These are phyloP conservation scores for Aspergillus cejpii DNA, from an alignment of 2,329 filamentous ascomycete genomes.

Conservation along the genomic window DNA sequence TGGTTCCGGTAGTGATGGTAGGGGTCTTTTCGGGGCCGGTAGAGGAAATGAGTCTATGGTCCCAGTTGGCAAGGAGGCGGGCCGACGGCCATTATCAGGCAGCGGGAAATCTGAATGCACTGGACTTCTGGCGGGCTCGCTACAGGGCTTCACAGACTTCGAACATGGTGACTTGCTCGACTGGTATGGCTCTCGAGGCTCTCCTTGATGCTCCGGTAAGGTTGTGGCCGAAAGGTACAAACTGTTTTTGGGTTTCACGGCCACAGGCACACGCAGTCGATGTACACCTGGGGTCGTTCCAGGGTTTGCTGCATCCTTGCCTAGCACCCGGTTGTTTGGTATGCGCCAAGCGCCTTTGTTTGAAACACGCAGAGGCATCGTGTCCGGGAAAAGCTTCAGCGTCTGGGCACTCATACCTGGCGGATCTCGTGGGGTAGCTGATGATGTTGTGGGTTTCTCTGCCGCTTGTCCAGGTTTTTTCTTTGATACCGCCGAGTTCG, in stretches of 20 bases:
- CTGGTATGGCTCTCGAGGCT: not conserved
- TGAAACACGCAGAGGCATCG: slow-evolving; percentile 27
- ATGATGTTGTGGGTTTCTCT: slow-evolving; percentile 4
- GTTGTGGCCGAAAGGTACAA: not conserved
- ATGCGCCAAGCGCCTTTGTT: slow-evolving; percentile 25
- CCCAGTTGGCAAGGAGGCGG: slow-evolving; percentile 22
- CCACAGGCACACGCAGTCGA: not conserved
- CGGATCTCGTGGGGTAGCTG: slow-evolving; percentile 7
- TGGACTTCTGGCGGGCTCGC: not conserved
- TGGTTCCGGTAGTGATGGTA: slow-evolving; percentile 29
- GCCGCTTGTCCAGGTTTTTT: not conserved
- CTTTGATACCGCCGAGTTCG: not conserved
- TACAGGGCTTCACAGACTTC: not conserved
- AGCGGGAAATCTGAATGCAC: slow-evolving; percentile 2
- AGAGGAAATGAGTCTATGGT: slow-evolving; percentile 30
- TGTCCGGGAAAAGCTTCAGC: slow-evolving; percentile 32
- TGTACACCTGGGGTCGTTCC: slow-evolving; percentile 1
- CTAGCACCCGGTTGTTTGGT: slow-evolving; percentile 13
- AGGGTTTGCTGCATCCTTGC: slow-evolving; percentile 2
- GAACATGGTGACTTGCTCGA: not conserved
- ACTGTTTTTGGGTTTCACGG: not conserved
- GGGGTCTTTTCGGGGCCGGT: slow-evolving; percentile 31
- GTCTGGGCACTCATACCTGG: slow-evolving; percentile 14
- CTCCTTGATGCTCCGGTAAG: not conserved
- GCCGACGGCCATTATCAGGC: slow-evolving; percentile 12